phyloP scores from a whole-genome alignment of 148 eudicot genomes.

The Arbutus unedo region DNA sequence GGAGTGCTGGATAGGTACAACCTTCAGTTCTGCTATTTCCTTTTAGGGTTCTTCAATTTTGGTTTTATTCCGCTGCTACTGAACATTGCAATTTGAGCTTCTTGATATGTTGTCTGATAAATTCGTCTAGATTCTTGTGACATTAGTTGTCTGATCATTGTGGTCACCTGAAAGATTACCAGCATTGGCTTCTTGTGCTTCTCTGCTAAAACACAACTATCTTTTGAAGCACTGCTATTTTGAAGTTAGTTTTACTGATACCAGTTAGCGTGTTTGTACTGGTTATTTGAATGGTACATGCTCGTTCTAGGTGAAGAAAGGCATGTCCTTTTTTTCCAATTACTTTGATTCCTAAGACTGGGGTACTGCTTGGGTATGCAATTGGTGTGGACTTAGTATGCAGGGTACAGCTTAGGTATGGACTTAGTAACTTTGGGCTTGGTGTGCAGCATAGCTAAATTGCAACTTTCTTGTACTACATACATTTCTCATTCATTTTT shows the following conservation, averaged over 20 bases:
- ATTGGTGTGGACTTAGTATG: too few relatives aligned
- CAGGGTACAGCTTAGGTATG: background rate
- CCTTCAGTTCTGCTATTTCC: background rate
- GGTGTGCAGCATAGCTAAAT: background rate
- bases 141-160: slow-evolving; percentile 5
- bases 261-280: background rate
- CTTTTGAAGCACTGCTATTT: background rate
- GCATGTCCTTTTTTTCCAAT: background rate
- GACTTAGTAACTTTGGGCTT: too few relatives aligned
- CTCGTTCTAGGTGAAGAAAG: background rate
- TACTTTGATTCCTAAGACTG: background rate
- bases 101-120: slow-evolving; percentile 7
- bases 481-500: background rate
- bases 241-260: background rate
- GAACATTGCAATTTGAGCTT: background rate
- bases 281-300: background rate
- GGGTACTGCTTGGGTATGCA: background rate
- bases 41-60: background rate
- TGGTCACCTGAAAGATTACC: slow-evolving; percentile 1
- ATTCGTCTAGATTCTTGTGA: background rate
- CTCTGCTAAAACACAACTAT: background rate
- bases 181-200: background rate
- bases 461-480: background rate
- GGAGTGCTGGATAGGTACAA: slow-evolving; percentile 98
- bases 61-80: slow-evolving; percentile 3